Conservation (phyloP, 2,329 filamentous ascomycete genomes). For the Colletotrichum sp. region DNA sequence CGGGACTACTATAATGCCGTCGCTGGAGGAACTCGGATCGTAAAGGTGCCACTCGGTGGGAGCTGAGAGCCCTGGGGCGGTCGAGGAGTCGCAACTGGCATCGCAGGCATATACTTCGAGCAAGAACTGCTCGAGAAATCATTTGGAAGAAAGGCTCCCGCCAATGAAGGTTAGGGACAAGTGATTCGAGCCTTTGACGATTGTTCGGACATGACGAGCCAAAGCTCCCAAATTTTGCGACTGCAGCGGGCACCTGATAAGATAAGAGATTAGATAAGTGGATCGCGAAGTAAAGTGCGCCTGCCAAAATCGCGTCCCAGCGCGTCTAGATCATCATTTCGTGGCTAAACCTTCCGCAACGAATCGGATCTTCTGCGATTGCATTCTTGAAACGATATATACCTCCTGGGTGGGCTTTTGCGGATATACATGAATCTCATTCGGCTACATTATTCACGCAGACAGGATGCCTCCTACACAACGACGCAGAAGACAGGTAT, state of each 20-base stretch:
- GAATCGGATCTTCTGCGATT: not conserved
- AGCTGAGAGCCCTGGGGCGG: conserved; percentile 3
- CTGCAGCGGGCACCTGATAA: conserved; percentile 20
- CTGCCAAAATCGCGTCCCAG: not conserved
- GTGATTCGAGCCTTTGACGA: not conserved
- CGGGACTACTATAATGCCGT: conserved; percentile 5
- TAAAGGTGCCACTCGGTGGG: not conserved
- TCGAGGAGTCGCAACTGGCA: conserved; percentile 35
- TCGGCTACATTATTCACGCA: not conserved
- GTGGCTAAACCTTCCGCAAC: not conserved
- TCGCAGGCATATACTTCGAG: conserved; percentile 37
- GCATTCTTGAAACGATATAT: not conserved
- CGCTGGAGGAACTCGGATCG: not conserved
- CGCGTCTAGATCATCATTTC: not conserved
- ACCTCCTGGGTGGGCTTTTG: not conserved
- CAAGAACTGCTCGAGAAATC: conserved; percentile 37
- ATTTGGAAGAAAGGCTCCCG: conserved; percentile 29
- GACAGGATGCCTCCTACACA: conserved; percentile 34
- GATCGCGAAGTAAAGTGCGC: conserved; percentile 7
- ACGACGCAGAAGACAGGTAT: conserved; percentile 37
- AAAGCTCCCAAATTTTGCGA: conserved; percentile 19
- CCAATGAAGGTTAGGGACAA: not conserved
- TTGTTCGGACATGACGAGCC: not conserved
- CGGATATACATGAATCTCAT: not conserved
- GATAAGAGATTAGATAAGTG: conserved; percentile 22